These are phyloP conservation scores for Grifola frondosa DNA, from an alignment of 1,284 basidiomycete genomes.

Conservation along the genomic window DNA sequence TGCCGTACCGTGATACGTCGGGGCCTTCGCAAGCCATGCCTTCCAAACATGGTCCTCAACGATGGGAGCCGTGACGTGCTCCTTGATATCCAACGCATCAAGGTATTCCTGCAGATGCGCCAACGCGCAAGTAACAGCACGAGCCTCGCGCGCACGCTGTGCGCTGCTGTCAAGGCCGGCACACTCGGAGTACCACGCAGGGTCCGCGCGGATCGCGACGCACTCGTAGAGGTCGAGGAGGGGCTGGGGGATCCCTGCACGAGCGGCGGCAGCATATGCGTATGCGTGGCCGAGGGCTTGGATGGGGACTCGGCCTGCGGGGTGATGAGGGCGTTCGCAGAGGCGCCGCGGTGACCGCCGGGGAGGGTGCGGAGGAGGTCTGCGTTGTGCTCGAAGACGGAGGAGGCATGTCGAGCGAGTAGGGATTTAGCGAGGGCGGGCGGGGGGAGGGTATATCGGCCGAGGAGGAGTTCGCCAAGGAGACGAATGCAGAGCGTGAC, in stretches of 20 bases:
- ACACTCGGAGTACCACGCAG: constrained; percentile 53
- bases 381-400: constrained; percentile 41
- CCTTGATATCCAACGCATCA: constrained; percentile 40
- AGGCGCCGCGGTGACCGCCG: constrained; percentile 44
- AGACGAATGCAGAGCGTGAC: constrained; percentile 52
- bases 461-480: constrained; percentile 50
- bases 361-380: constrained; percentile 21
- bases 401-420: constrained; percentile 43
- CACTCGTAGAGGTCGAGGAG: constrained; percentile 54
- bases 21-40: neutral
- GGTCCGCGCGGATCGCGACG: constrained; percentile 46
- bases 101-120: constrained; percentile 43
- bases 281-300: constrained; percentile 33
- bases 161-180: constrained; percentile 40
- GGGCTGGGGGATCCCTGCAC: constrained; percentile 40
- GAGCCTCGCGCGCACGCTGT: constrained; percentile 47
- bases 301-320: neutral
- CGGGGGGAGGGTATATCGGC: constrained; percentile 42
- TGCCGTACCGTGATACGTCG: neutral
- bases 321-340: constrained; percentile 38
- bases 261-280: constrained; percentile 35
- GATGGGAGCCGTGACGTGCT: constrained; percentile 50
- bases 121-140: constrained; percentile 42
- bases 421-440: constrained; percentile 42
- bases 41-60: constrained; percentile 51